These are phyloP conservation scores for Glonium stellatum DNA, from an alignment of 495 filamentous ascomycete species.

Conservation along the genomic window DNA sequence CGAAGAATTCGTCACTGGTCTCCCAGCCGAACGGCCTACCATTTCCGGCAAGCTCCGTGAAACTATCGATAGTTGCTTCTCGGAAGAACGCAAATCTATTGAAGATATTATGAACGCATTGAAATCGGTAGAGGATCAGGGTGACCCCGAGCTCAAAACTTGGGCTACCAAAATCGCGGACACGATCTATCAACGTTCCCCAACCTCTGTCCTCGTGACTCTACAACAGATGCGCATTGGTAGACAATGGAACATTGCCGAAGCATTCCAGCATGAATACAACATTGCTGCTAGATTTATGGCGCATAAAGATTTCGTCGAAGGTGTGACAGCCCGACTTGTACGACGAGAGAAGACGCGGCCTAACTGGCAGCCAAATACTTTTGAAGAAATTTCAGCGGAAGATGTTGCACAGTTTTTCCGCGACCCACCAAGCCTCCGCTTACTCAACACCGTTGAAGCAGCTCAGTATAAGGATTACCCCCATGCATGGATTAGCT, in stretches of 20 bases:
- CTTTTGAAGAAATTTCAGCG: conserved; percentile 52
- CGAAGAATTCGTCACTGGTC: conserved; percentile 78
- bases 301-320: conserved; percentile 75
- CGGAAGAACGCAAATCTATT: conserved; percentile 40
- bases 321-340: conserved; percentile 73
- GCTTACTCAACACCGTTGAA: conserved; percentile 43
- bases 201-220: conserved; percentile 75
- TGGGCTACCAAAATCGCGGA: conserved; percentile 74
- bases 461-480: conserved; percentile 55
- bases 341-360: conserved; percentile 51
- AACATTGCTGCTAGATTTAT: conserved; percentile 77
- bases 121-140: conserved; percentile 31
- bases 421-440: conserved; percentile 43
- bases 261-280: conserved; percentile 79
- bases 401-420: conserved; percentile 56
- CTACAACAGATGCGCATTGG: conserved; percentile 73
- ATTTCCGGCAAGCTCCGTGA: conserved; percentile 58
- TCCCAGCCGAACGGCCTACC: conserved; percentile 55
- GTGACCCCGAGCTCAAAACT: conserved; percentile 39
- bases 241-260: conserved; percentile 62
- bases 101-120: conserved; percentile 65
- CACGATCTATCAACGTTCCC: conserved; percentile 66
- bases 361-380: conserved; percentile 65
- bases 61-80: conserved; percentile 60
- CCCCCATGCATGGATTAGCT: conserved; percentile 56